These are phyloP conservation scores for Rhodotorula sp. DNA, from an alignment of 1,284 basidiomycete species.

Conservation along the genomic window DNA sequence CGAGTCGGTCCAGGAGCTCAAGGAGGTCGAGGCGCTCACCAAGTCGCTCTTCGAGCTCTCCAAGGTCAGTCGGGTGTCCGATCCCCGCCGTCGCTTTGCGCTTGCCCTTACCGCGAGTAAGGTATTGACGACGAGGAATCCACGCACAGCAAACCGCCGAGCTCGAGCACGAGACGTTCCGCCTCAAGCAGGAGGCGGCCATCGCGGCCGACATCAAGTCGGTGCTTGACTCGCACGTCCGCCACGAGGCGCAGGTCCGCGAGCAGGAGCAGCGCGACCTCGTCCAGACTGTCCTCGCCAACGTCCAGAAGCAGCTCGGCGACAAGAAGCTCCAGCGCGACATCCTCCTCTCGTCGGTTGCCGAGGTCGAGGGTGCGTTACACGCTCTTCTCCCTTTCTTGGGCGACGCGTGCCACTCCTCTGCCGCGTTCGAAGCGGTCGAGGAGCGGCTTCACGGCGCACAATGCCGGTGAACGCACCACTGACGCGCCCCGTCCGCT, in stretches of 20 bases:
- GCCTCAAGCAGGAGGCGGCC: conserved; percentile 83
- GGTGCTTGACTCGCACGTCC: conserved; percentile 97
- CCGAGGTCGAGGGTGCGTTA: conserved; percentile 88
- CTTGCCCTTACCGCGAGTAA: too few species aligned
- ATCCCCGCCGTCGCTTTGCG: background rate
- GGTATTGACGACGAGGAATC: too few species aligned
- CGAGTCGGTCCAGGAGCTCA: conserved; percentile 84
- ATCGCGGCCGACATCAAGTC: conserved; percentile 87
- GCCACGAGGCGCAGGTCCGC: conserved; percentile 94
- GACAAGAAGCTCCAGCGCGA: conserved; percentile 95
- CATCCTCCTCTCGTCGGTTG: conserved; percentile 78
- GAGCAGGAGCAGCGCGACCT: conserved; percentile 93
- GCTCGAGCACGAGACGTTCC: conserved; percentile 87
- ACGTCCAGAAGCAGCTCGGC: conserved; percentile 76
- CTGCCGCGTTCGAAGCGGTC: too few species aligned
- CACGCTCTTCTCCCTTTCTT: too few species aligned
- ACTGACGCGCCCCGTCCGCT: background rate
- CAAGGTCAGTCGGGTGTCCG: conserved; percentile 60
- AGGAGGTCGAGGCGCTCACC: conserved; percentile 89
- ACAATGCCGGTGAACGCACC: background rate
- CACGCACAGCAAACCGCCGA: conserved; percentile 79
- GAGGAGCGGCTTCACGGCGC: background rate
- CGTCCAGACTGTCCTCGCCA: conserved; percentile 80
- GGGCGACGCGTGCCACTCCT: background rate
- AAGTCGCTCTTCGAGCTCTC: conserved; percentile 88